Percentiles rank a stretch among this genome's conserved stretches.
Evolutionary conservation across 495 filamentous ascomycete genomes (phyloP).

Genomic region (Aspergillus haitiensis): DNA sequence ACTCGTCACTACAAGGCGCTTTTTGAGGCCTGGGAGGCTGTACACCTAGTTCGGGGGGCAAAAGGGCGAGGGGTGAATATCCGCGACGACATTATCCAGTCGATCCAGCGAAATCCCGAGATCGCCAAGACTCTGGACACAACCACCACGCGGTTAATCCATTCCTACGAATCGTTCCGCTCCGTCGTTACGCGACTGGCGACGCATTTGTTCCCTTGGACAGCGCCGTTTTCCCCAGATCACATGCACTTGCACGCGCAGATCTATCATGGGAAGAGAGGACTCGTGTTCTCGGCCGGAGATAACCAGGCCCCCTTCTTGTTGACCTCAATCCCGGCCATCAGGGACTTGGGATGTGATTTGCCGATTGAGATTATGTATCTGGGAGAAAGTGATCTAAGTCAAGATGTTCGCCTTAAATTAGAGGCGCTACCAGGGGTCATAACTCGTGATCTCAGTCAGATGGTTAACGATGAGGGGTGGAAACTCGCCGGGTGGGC

Average conservation of each 20-base stretch:
- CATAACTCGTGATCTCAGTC: slow-evolving; percentile 23
- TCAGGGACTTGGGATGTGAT: slow-evolving; percentile 34
- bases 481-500: slow-evolving; percentile 31
- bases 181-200: slow-evolving; percentile 24
- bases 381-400: slow-evolving; percentile 36
- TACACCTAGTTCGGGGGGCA: too few relatives aligned
- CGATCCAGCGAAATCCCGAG: too few relatives aligned
- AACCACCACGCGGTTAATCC: background rate
- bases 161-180: slow-evolving; percentile 1
- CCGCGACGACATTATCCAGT: too few relatives aligned
- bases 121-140: too few relatives aligned
- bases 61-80: too few relatives aligned
- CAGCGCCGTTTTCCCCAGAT: slow-evolving; percentile 31
- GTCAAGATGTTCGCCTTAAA: slow-evolving; percentile 19
- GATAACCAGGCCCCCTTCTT: slow-evolving; percentile 33
- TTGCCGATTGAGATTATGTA: slow-evolving; percentile 44
- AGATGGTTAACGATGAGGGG: slow-evolving; percentile 25
- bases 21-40: too few relatives aligned
- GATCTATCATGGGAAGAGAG: slow-evolving; percentile 22
- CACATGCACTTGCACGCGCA: slow-evolving; percentile 31
- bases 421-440: slow-evolving; percentile 23
- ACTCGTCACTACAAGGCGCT: too few relatives aligned
- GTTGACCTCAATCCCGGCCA: slow-evolving; percentile 32
- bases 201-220: slow-evolving; percentile 34
- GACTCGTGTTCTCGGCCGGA: slow-evolving; percentile 37